Base-by-base conservation (phyloP, 768 basidiomycete species). In the Cystobasidium ongulense region DNA sequence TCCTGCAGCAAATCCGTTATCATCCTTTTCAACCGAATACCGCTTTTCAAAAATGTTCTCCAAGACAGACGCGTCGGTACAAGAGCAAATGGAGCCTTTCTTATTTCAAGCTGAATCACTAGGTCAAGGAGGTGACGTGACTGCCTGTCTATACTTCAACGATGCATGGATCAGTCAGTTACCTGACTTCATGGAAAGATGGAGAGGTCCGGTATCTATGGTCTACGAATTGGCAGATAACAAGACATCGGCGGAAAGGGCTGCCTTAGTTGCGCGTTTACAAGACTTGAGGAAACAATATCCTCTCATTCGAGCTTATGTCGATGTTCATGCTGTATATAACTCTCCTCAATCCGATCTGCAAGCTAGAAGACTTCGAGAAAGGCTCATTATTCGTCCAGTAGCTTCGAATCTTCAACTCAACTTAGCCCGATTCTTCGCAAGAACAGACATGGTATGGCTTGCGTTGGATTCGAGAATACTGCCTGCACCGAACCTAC, bases 361-460 rank as follows among this genome's bases (percentile, higher is more conserved):
- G 4, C 54, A 75, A 18, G 70, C 74, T 27, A 72, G 65, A 75
- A 76, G 77, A 63, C 68, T 75, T 11, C 77, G 78, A 39, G 77
- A 79, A 64, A 65, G 77, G 18, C 67, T 79, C 68, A 76, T 79
- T 63, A 41, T 61, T 31, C 63, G 63, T 15, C 78, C 78, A 17
- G 15, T 75, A 46, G 78, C 76, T 18, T 71, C 52, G 29, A 78
- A 78, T 66, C 77, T 76, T 43, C 78, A 79, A 18, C 75, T 78
- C 73, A 79, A 79, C 75, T 75, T 79, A 65, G 78, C 78, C 35
- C 61, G 78, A 23, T 79, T 79, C 77, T 79, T 79, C 43, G 75
- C 78, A 2, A 64, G 62, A 43, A 78, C 78, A 36, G 77, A 79
- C 38, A 50, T 77, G 52, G 73, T 77, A 65, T 78, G 76, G 75